These are phyloP conservation scores for Colletotrichum sublineola DNA, from an alignment of 2,329 filamentous ascomycete species.

Conservation along the genomic window DNA sequence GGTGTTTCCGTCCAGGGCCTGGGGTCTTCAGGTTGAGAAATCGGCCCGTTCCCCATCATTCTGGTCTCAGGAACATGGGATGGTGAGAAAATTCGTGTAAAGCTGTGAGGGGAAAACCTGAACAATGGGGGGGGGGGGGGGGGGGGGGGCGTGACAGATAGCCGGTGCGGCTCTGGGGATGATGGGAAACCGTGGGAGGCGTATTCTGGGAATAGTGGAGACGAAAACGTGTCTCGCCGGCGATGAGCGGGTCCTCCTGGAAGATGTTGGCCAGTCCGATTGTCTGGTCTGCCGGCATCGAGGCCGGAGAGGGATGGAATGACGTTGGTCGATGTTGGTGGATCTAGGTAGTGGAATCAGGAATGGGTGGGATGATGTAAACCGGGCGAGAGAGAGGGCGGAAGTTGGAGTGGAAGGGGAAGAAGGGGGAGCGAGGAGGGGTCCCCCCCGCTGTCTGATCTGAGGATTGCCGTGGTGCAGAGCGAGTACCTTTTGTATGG, in stretches of 20 bases:
- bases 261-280: neutral
- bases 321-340: slow-evolving; percentile 34
- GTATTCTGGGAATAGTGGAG: slow-evolving; percentile 26
- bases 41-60: slow-evolving; percentile 38
- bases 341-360: slow-evolving; percentile 8
- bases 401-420: neutral
- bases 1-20: slow-evolving; percentile 33
- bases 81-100: neutral
- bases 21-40: slow-evolving; percentile 39
- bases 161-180: slow-evolving; percentile 33
- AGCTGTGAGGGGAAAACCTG: no score
- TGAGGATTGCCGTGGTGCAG: neutral
- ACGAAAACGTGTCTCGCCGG: neutral
- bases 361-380: slow-evolving; percentile 37
- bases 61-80: neutral
- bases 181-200: slow-evolving; percentile 2
- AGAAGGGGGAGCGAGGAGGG: neutral
- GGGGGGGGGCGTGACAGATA: neutral
- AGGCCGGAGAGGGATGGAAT: slow-evolving; percentile 22
- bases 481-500: slow-evolving; percentile 3
- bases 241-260: slow-evolving; percentile 6
- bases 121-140: no score
- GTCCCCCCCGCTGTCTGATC: slow-evolving; percentile 2
- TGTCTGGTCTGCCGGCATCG: neutral
- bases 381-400: slow-evolving; percentile 1